Evolutionary conservation across 257 asterid genomes (phyloP).

Genomic region (Capsicum pubescens): DNA sequence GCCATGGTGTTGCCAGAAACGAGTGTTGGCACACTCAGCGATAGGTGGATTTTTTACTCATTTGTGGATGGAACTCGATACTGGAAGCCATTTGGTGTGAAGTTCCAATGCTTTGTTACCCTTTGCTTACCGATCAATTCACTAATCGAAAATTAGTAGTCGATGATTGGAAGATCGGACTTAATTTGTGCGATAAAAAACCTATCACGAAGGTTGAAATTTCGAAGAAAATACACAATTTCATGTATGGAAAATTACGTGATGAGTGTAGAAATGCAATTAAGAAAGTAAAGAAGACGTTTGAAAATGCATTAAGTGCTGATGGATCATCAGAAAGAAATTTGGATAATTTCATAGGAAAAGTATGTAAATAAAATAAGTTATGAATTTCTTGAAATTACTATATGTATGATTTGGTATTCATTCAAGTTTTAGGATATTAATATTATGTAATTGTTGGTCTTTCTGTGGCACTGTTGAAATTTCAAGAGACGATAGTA

Average conservation of each 20-base stretch:
- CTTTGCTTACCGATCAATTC: constrained; percentile 57
- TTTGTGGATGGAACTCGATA: constrained; percentile 56
- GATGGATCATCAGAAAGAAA: constrained; percentile 52
- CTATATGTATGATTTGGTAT: not conserved
- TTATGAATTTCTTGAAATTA: not conserved
- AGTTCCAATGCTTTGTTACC: constrained; percentile 54
- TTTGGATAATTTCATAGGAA: constrained; percentile 39
- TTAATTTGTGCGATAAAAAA: constrained; percentile 44
- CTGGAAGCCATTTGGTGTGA: constrained; percentile 50
- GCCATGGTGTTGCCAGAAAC: constrained; percentile 53
- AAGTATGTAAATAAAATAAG: not conserved
- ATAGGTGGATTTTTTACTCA: constrained; percentile 53
- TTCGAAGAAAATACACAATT: constrained; percentile 36
- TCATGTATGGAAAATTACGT: constrained; percentile 37
- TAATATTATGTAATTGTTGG: not conserved
- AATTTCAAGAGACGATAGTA: too few species aligned
- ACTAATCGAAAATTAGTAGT: constrained; percentile 51
- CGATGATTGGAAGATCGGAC: constrained; percentile 54
- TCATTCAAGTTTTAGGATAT: not conserved
- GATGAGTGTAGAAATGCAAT: constrained; percentile 37
- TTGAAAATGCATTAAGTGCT: constrained; percentile 36
- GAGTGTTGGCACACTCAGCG: constrained; percentile 41
- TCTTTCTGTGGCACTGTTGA: not conserved
- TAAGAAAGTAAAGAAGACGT: constrained; percentile 36
- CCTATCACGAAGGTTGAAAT: constrained; percentile 36